Percentiles rank a stretch among this genome's conserved stretches.
These are phyloP conservation scores for Lagerstroemia speciosa DNA, from an alignment of 345 rosid genomes.

Conservation along the genomic window DNA sequence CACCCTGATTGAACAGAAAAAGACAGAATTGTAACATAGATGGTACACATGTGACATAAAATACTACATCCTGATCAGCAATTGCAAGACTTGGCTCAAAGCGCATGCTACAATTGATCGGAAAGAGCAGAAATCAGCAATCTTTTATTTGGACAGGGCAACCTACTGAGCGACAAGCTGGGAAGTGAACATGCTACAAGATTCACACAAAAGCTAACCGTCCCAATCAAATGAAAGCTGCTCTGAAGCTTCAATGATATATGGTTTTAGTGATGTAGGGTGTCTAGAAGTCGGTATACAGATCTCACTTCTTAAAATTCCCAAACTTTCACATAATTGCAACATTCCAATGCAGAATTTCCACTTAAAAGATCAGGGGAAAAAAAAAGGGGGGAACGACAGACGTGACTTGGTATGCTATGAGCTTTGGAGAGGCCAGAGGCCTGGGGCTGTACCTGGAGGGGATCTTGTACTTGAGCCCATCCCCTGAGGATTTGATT, in stretches of 20 bases:
- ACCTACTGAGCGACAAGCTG: neutral
- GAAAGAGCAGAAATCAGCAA: neutral
- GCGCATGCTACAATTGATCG: neutral
- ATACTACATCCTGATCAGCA: neutral
- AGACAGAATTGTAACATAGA: neutral
- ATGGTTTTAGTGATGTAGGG: neutral
- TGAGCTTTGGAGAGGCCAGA: neutral
- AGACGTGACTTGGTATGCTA: no score
- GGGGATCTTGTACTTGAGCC: conserved; percentile 21
- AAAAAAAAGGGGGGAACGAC: no score
- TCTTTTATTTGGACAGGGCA: neutral
- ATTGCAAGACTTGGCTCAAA: neutral
- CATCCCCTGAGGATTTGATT: conserved; percentile 19
- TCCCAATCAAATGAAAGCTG: neutral
- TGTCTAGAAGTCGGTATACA: neutral
- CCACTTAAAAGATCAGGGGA: neutral
- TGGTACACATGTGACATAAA: neutral
- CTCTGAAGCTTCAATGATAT: neutral
- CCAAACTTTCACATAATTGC: neutral
- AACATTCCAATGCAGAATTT: neutral
- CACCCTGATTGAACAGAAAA: neutral
- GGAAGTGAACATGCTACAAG: no score
- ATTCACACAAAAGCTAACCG: no score
- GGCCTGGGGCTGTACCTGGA: conserved; percentile 18
- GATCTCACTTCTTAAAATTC: neutral